Evolutionary conservation across 306 rosid genomes (phyloP).

Genomic region (Cucumis hystrix): DNA sequence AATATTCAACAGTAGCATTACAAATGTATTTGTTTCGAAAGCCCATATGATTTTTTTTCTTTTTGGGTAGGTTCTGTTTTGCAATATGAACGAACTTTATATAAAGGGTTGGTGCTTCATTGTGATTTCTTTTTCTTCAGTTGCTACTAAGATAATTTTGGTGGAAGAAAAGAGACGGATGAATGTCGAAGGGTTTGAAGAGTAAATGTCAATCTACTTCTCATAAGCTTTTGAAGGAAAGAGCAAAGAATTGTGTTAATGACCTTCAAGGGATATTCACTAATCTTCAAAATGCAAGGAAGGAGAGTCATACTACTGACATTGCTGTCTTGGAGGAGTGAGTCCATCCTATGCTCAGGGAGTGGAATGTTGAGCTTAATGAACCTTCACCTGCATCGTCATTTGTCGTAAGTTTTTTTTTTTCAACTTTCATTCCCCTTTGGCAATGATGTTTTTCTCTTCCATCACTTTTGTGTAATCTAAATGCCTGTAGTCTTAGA

Average conservation of each 20-base stretch:
- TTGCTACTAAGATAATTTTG: neutral
- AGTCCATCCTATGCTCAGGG: conserved; percentile 94
- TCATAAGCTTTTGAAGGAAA: conserved; percentile 82
- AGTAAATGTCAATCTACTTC: conserved; percentile 78
- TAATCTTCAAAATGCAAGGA: conserved; percentile 84
- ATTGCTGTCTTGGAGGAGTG: conserved; percentile 80
- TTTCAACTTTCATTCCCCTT: neutral
- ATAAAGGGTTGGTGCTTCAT: neutral
- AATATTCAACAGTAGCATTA: neutral
- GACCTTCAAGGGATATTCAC: conserved; percentile 72
- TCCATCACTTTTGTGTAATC: neutral
- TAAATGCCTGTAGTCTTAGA: conserved; percentile 41
- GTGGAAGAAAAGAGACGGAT: neutral
- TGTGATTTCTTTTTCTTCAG: neutral
- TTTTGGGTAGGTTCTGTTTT: neutral
- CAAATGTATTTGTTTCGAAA: neutral
- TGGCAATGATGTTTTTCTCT: neutral
- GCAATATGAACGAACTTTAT: neutral
- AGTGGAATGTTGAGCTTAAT: conserved; percentile 91
- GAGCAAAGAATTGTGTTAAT: conserved; percentile 88
- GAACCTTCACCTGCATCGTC: conserved; percentile 96
- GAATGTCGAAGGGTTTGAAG: conserved; percentile 74
- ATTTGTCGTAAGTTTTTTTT: conserved; percentile 5
- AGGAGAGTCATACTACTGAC: conserved; percentile 76
- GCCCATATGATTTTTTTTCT: neutral